Evolutionary conservation across 257 asterid species (phyloP).

Genomic region (Paraleonurus japonicus): DNA sequence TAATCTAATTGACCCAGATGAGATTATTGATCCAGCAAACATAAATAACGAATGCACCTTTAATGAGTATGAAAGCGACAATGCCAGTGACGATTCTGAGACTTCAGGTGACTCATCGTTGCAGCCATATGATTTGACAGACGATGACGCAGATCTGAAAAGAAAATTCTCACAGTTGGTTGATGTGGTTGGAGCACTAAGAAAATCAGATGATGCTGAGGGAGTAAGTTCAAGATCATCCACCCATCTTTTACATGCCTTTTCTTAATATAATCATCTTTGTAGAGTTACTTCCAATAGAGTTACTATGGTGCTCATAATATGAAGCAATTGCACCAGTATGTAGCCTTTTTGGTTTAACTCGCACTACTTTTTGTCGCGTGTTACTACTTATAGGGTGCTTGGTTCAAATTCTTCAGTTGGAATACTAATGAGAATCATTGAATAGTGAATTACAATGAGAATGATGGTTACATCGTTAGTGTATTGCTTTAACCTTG

Average conservation of each 20-base stretch:
- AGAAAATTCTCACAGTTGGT: conserved; percentile 74
- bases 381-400: not conserved
- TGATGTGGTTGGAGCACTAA: conserved; percentile 88
- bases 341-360: conserved; percentile 13
- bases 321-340: not conserved
- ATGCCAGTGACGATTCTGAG: conserved; percentile 71
- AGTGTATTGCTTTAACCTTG: too few relatives aligned
- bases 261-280: conserved; percentile 14
- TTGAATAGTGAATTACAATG: too few relatives aligned
- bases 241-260: not conserved
- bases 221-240: conserved; percentile 63
- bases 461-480: too few relatives aligned
- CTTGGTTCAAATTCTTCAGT: too few relatives aligned
- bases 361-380: conserved; percentile 14
- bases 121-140: conserved; percentile 85
- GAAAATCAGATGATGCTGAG: conserved; percentile 89
- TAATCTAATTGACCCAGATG: conserved; percentile 75
- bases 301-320: not conserved
- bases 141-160: conserved; percentile 78
- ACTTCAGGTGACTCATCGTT: conserved; percentile 59
- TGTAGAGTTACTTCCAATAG: conserved; percentile 3
- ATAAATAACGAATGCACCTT: conserved; percentile 41
- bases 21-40: conserved; percentile 77
- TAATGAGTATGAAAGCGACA: conserved; percentile 55
- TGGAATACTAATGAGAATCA: too few relatives aligned